These are phyloP conservation scores for Paecilomyces formosus DNA, from an alignment of 2,329 filamentous ascomycete species.

Conservation along the genomic window DNA sequence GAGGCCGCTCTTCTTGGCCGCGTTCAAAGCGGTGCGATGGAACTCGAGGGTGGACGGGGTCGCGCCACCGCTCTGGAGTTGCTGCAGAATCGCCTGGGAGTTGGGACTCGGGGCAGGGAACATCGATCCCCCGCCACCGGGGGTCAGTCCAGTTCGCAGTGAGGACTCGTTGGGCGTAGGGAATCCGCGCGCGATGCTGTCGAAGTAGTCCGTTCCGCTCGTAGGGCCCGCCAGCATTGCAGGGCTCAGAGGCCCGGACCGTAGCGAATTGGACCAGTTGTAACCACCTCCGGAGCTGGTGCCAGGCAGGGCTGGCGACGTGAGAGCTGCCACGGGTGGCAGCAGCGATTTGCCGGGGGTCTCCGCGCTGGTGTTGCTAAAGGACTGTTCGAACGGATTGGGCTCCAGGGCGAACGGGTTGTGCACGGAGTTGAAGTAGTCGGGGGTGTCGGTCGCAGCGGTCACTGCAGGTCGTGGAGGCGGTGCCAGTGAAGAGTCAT, in stretches of 20 bases:
- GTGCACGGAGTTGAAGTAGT: conserved; percentile 61
- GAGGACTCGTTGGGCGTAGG: conserved; percentile 96
- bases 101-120: conserved; percentile 88
- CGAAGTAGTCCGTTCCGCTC: conserved; percentile 72
- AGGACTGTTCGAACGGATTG: conserved; percentile 96
- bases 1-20: conserved; percentile 54
- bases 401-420: conserved; percentile 60
- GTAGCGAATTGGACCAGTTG: conserved; percentile 79
- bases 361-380: conserved; percentile 61
- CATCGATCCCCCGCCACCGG: conserved; percentile 93
- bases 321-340: conserved; percentile 82
- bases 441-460: conserved; percentile 50
- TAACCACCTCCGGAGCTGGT: conserved; percentile 61
- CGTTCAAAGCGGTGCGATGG: conserved; percentile 82
- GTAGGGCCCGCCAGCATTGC: conserved; percentile 88
- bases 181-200: conserved; percentile 75
- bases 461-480: conserved; percentile 55
- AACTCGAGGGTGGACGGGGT: conserved; percentile 92
- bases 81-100: conserved; percentile 73
- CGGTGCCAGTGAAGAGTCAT: conserved; percentile 58
- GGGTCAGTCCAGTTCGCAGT: conserved; percentile 81
- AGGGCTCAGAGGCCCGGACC: conserved; percentile 88
- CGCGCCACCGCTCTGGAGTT: conserved; percentile 69
- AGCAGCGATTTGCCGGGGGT: conserved; percentile 77
- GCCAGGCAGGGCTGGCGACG: conserved; percentile 79